A percentile compares a stretch with the other conserved stretches of the same genome.
These are phyloP conservation scores for Cutaneotrichosporon sp. DNA, from an alignment of 1,284 basidiomycete species.

Conservation along the genomic window DNA sequence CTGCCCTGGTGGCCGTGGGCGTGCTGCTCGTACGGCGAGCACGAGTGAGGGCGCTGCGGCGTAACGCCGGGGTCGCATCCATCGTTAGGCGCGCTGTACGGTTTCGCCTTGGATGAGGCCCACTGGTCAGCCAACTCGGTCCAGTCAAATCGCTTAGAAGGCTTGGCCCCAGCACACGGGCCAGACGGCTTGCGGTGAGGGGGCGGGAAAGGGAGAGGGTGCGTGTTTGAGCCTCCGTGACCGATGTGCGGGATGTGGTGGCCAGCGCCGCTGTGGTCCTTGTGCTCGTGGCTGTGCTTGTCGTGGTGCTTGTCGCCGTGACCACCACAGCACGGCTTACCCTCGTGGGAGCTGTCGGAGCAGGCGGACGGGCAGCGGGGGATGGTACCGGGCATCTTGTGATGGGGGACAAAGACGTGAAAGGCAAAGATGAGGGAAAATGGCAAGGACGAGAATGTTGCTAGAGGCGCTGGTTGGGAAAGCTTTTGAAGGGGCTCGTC, in stretches of 20 bases:
- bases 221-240: too few species aligned
- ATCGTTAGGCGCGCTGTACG: too few species aligned
- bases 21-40: too few species aligned
- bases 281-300: not conserved
- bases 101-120: too few species aligned
- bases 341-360: not conserved
- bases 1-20: not conserved
- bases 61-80: too few species aligned
- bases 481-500: too few species aligned
- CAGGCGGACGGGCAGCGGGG: not conserved
- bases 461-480: not conserved
- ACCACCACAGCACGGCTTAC: not conserved
- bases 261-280: not conserved
- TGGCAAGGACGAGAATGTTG: not conserved
- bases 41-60: too few species aligned
- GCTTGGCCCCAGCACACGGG: too few species aligned
- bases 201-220: too few species aligned
- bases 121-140: too few species aligned
- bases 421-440: not conserved
- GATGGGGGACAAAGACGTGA: not conserved
- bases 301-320: not conserved
- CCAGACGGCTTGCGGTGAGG: too few species aligned
- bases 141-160: too few species aligned
- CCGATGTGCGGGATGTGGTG: not conserved
- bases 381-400: conserved; percentile 1